These are phyloP conservation scores for Saposhnikovia divaricata DNA, from an alignment of 129 eudicot genomes.

Conservation along the genomic window DNA sequence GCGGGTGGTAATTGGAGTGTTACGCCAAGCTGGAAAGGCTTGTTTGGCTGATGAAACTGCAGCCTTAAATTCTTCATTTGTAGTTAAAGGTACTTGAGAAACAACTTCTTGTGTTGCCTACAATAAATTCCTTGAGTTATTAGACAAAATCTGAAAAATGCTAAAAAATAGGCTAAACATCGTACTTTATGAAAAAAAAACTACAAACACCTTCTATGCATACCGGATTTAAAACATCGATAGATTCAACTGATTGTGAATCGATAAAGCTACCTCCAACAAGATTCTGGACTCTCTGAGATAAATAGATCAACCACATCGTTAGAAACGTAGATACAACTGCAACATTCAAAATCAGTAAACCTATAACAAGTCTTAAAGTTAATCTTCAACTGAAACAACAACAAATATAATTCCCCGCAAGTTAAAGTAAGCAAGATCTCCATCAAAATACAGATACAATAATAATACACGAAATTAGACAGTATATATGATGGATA, in stretches of 20 bases:
- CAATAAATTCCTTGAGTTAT: conserved; percentile 14
- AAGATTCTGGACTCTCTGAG: conserved; percentile 73
- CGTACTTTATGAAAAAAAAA: not conserved
- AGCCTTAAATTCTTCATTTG: conserved; percentile 78
- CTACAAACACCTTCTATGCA: conserved; percentile 16
- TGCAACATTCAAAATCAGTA: not conserved
- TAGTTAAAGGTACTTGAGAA: conserved; percentile 80
- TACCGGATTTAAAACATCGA: conserved; percentile 90
- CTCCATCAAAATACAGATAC: not conserved
- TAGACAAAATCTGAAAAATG: conserved; percentile 1
- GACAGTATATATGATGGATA: not conserved
- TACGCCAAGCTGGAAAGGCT: conserved; percentile 84
- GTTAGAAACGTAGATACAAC: not conserved
- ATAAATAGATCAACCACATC: conserved; percentile 7
- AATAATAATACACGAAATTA: not conserved
- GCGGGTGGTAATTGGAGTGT: conserved; percentile 84
- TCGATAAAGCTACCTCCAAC: conserved; percentile 83
- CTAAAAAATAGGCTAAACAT: not conserved
- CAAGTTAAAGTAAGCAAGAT: not conserved
- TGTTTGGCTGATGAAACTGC: conserved; percentile 95
- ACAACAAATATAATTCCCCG: not conserved
- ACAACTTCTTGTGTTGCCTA: conserved; percentile 97
- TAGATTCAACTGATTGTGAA: conserved; percentile 52
- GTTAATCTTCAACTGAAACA: not conserved
- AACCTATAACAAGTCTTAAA: not conserved